Evolutionary conservation across 2,329 filamentous ascomycete genomes (phyloP).

Genomic region (Fusarium sp.): DNA sequence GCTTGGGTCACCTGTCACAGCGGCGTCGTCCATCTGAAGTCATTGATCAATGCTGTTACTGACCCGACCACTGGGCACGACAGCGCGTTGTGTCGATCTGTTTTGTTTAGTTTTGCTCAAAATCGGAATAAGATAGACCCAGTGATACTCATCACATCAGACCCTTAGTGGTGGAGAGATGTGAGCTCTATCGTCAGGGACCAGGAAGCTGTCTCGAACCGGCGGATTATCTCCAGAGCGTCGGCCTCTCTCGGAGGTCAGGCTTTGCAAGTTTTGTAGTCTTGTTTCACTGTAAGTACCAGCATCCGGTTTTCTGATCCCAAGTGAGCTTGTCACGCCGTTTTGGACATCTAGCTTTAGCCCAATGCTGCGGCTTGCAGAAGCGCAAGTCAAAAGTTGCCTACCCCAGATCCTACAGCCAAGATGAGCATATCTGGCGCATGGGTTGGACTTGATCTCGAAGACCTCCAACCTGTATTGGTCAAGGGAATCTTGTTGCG

Average conservation of each 20-base stretch:
- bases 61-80: conserved; percentile 26
- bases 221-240: conserved; percentile 15
- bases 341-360: conserved; percentile 29
- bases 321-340: conserved; percentile 19
- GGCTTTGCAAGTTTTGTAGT: not conserved
- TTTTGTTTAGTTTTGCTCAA: conserved; percentile 41
- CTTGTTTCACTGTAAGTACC: conserved; percentile 12
- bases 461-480: conserved; percentile 24
- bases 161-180: conserved; percentile 23
- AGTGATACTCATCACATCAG: conserved; percentile 29
- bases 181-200: conserved; percentile 26
- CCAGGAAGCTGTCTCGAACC: conserved; percentile 18
- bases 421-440: conserved; percentile 11
- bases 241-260: conserved; percentile 16
- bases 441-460: conserved; percentile 33
- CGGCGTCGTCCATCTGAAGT: conserved; percentile 37
- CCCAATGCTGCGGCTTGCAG: conserved; percentile 31
- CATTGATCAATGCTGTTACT: conserved; percentile 29
- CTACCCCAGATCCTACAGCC: conserved; percentile 40
- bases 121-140: conserved; percentile 4
- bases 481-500: conserved; percentile 25
- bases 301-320: conserved; percentile 2
- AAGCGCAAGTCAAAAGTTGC: conserved; percentile 16
- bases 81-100: conserved; percentile 36
- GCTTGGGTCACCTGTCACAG: conserved; percentile 39